phyloP scores from a whole-genome alignment of 2,329 filamentous ascomycete genomes.

The Cladosporium sp. region DNA sequence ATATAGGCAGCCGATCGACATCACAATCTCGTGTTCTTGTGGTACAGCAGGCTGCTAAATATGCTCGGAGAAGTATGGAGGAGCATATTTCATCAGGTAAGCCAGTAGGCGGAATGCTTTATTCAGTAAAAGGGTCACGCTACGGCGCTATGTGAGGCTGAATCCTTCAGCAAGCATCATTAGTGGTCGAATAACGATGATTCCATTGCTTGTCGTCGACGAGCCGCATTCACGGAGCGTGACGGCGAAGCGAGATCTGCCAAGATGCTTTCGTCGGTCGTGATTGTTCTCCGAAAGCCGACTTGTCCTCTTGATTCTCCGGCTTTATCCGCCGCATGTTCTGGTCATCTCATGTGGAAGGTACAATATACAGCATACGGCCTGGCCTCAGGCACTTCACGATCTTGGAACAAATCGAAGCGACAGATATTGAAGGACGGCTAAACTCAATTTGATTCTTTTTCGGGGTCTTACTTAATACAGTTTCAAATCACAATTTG shows the following conservation, averaged over 20 bases:
- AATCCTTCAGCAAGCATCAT: neutral
- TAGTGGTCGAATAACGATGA: neutral
- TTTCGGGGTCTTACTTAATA: neutral
- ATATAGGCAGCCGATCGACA: neutral
- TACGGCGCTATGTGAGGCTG: neutral
- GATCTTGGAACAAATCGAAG: too few species aligned
- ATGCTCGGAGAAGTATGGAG: neutral
- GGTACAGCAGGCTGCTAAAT: neutral
- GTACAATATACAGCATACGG: too few species aligned
- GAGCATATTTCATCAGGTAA: neutral
- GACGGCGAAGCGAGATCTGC: neutral
- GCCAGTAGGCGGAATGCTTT: too few species aligned
- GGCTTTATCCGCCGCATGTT: too few species aligned
- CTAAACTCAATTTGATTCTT: neutral
- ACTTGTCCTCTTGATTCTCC: neutral
- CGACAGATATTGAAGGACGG: neutral
- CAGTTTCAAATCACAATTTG: neutral
- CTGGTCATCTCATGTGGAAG: too few species aligned
- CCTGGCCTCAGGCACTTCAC: too few species aligned
- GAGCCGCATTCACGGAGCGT: neutral
- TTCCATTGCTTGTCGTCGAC: neutral
- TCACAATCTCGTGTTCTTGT: neutral
- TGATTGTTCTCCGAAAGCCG: slow-evolving; percentile 1
- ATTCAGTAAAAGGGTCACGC: neutral
- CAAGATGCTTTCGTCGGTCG: neutral